Conservation (phyloP, 1,284 basidiomycete genomes). For the Ustilago tritici region DNA sequence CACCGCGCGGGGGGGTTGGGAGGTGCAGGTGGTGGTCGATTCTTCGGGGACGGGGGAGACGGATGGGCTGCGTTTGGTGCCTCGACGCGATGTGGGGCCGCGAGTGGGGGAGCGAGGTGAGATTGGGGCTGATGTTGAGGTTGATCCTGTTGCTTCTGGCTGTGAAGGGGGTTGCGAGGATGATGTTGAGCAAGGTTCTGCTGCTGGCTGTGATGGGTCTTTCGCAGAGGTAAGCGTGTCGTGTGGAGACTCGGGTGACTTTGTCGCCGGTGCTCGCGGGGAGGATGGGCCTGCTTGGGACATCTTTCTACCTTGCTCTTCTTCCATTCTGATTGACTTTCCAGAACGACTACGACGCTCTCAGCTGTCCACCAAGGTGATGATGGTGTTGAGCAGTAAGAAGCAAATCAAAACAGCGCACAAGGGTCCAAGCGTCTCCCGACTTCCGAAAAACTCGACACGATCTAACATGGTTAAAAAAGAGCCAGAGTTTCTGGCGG, state of each 20-base stretch:
- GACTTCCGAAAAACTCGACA: slow-evolving; percentile 2
- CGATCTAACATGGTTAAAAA: background rate
- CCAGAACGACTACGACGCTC: background rate
- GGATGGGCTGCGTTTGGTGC: slow-evolving; percentile 14
- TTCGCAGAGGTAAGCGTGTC: background rate
- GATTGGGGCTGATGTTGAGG: background rate
- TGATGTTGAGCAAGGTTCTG: background rate
- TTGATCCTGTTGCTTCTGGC: background rate
- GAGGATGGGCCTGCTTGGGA: background rate
- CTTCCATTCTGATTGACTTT: background rate
- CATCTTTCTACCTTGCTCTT: background rate
- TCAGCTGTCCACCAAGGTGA: background rate
- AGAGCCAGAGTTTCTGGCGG: background rate
- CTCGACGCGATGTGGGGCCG: slow-evolving; percentile 9
- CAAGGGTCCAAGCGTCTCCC: slow-evolving; percentile 23
- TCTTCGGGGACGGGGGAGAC: slow-evolving; percentile 36
- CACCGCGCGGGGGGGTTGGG: background rate
- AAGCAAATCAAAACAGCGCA: slow-evolving; percentile 2
- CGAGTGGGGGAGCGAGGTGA: background rate
- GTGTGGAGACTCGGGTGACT: background rate
- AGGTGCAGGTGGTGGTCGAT: background rate
- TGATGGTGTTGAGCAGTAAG: background rate
- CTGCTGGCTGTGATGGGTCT: background rate
- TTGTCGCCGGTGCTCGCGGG: background rate
- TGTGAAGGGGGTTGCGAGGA: background rate